Evolutionary conservation across 2,329 filamentous ascomycete species (phyloP).

Genomic region (Stemphylium lycopersici): DNA sequence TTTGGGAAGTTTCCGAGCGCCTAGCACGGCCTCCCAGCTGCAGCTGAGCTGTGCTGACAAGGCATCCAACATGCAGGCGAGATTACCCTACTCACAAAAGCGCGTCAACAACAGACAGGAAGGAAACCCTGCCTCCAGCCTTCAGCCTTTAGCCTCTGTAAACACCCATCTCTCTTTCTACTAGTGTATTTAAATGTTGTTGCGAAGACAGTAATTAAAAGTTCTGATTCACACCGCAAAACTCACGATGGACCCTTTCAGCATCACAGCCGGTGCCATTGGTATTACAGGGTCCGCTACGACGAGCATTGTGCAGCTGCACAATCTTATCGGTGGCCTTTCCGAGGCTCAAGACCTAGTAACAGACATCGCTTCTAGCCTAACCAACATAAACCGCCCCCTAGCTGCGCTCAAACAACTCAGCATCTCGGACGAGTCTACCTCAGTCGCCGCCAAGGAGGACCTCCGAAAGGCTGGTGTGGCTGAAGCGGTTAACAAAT

Average conservation of each 20-base stretch:
- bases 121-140: no score
- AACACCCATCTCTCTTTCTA: background rate
- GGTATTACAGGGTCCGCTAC: conserved; percentile 13
- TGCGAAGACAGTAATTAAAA: background rate
- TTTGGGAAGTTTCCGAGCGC: no score
- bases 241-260: conserved; percentile 8
- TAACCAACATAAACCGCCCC: conserved; percentile 14
- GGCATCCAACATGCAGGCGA: no score
- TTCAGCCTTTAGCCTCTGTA: no score
- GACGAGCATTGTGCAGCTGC: conserved; percentile 13
- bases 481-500: conserved; percentile 19
- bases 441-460: conserved; percentile 6
- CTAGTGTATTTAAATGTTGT: background rate
- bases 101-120: no score
- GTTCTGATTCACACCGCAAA: background rate
- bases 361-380: conserved; percentile 10
- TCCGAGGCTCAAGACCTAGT: conserved; percentile 17
- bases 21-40: no score
- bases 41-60: no score
- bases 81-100: no score
- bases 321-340: conserved; percentile 10
- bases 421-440: conserved; percentile 7
- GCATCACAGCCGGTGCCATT: conserved; percentile 5
- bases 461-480: conserved; percentile 18
- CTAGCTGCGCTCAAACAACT: conserved; percentile 17